phyloP scores from a whole-genome alignment of 176 grass and related monocot species.

The Thalia dealbata region DNA sequence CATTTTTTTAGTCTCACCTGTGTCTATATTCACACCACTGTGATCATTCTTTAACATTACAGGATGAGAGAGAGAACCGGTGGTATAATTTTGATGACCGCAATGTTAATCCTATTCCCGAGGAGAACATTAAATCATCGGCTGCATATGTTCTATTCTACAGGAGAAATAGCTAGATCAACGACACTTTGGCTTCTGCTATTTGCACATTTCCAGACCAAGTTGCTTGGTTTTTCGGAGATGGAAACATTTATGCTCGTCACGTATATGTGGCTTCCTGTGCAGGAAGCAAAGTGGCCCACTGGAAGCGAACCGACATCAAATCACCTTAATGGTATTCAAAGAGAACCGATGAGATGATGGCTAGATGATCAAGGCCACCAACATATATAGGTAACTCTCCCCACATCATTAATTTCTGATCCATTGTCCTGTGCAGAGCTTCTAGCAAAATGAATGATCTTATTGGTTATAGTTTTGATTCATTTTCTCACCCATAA shows the following conservation, averaged over 20 bases:
- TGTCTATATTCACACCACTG: neutral
- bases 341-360: neutral
- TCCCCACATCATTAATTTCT: neutral
- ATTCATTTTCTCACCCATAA: constrained; percentile 5
- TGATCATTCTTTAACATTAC: constrained; percentile 23
- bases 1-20: constrained; percentile 1
- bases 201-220: neutral
- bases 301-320: neutral
- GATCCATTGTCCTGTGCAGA: neutral
- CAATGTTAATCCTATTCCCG: constrained; percentile 41
- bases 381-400: neutral
- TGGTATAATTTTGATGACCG: constrained; percentile 95
- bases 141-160: constrained; percentile 94
- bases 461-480: constrained; percentile 6
- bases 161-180: constrained; percentile 16
- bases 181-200: neutral
- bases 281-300: neutral
- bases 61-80: constrained; percentile 59
- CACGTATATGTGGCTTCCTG: neutral
- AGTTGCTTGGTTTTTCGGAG: neutral
- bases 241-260: neutral
- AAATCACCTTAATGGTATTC: neutral
- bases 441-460: neutral
- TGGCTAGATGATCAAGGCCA: neutral
- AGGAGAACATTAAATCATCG: constrained; percentile 64